Evolutionary conservation across 2,329 filamentous ascomycete genomes (phyloP).

Genomic region (Sporothrix luriei): DNA sequence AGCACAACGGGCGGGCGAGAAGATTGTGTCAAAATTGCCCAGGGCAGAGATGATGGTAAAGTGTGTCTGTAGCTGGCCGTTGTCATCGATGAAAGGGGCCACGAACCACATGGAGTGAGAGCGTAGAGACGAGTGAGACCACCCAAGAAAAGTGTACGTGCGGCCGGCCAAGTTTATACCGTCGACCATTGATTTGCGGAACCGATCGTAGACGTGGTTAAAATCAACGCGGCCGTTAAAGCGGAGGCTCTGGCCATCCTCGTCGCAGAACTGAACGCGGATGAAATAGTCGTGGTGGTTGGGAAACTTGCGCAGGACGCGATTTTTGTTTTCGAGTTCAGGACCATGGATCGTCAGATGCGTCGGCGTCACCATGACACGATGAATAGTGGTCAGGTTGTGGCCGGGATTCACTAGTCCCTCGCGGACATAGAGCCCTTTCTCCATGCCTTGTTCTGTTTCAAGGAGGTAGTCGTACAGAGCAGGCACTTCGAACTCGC

Average conservation of each 20-base stretch:
- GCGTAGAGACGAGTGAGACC: constrained; percentile 76
- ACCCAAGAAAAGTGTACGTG: constrained; percentile 69
- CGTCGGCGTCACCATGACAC: constrained; percentile 62
- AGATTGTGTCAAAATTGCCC: constrained; percentile 56
- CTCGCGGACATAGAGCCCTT: constrained; percentile 22
- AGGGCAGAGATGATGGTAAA: constrained; percentile 51
- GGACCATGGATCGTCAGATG: constrained; percentile 61
- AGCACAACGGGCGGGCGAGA: constrained; percentile 58
- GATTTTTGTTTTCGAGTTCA: constrained; percentile 68
- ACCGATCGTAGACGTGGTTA: constrained; percentile 59
- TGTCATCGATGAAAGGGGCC: constrained; percentile 49
- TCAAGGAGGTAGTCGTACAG: constrained; percentile 48
- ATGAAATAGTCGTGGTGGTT: constrained; percentile 65
- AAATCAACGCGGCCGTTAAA: constrained; percentile 58
- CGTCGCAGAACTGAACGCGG: constrained; percentile 73
- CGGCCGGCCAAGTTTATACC: constrained; percentile 67
- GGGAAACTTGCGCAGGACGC: constrained; percentile 68
- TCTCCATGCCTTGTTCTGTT: constrained; percentile 45
- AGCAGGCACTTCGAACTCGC: constrained; percentile 45
- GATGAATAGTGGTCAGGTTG: constrained; percentile 57
- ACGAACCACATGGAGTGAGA: constrained; percentile 70
- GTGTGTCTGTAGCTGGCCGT: constrained; percentile 44
- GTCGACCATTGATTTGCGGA: constrained; percentile 59
- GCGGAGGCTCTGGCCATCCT: constrained; percentile 66
- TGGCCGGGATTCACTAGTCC: constrained; percentile 39